A percentile compares a stretch with the other conserved stretches of the same genome.
Evolutionary conservation across 139 green algal species (phyloP).

Genomic region (Chlamydomonas sphaeroides): DNA sequence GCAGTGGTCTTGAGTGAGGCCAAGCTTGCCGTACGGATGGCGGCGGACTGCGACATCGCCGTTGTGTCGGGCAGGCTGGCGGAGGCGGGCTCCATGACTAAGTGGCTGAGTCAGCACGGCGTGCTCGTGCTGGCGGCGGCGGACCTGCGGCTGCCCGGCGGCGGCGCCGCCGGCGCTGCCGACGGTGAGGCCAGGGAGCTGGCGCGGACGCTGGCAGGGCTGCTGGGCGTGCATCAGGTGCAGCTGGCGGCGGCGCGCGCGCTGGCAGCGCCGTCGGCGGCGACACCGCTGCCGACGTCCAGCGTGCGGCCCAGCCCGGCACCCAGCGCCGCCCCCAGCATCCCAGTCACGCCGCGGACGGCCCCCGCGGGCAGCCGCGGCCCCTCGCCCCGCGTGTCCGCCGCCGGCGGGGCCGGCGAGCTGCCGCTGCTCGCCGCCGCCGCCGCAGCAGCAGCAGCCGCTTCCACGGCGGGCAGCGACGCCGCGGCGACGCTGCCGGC

Average conservation of each 20-base stretch:
- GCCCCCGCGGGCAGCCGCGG: background rate
- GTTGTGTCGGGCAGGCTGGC: slow-evolving; percentile 14
- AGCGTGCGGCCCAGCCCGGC: too few species aligned
- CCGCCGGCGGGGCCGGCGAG: background rate
- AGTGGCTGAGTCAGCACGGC: slow-evolving; percentile 33
- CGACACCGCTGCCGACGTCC: background rate
- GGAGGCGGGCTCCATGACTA: slow-evolving; percentile 26
- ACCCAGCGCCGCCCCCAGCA: background rate
- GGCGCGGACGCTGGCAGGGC: slow-evolving; percentile 17
- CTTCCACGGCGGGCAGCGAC: background rate
- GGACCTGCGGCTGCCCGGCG: slow-evolving; percentile 15
- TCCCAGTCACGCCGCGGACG: background rate
- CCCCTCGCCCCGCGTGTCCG: background rate
- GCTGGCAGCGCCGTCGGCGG: background rate
- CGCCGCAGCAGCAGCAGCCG: background rate
- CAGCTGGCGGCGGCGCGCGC: background rate
- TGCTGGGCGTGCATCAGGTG: slow-evolving; percentile 20
- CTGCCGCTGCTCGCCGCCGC: background rate
- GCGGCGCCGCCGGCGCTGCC: background rate
- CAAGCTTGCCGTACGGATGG: slow-evolving; percentile 36
- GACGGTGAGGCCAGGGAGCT: background rate
- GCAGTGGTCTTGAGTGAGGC: slow-evolving; percentile 22
- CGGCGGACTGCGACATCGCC: slow-evolving; percentile 19
- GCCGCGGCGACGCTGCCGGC: too few species aligned
- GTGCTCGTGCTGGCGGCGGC: slow-evolving; percentile 17